These are phyloP conservation scores for Blastobotrys proliferans DNA, from an alignment of 1,139 yeast genomes.

Conservation along the genomic window DNA sequence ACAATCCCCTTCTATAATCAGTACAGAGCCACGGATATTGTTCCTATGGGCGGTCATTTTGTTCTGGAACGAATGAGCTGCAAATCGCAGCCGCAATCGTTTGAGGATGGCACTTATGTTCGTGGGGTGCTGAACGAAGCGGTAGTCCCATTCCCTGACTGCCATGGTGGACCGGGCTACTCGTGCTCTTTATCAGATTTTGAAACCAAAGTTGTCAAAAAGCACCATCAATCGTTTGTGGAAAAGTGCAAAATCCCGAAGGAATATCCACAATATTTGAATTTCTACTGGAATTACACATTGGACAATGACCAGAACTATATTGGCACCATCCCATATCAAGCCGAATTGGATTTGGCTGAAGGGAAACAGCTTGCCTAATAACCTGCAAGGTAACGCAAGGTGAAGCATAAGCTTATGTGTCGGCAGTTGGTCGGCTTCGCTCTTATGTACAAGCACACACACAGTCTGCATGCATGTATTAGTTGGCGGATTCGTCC, in stretches of 20 bases:
- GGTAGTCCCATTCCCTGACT: conserved; percentile 47
- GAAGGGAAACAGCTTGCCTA: too few species aligned
- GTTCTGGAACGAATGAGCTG: conserved; percentile 48
- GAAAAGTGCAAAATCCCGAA: conserved; percentile 27
- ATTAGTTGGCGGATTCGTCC: too few species aligned
- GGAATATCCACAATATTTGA: conserved; percentile 26
- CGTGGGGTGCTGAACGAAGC: conserved; percentile 54
- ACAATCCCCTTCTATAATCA: conserved; percentile 38
- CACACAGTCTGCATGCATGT: too few species aligned
- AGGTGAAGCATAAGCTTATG: too few species aligned
- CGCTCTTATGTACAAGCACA: too few species aligned
- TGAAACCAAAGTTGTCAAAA: conserved; percentile 13
- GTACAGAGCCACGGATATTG: conserved; percentile 33
- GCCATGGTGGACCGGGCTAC: conserved; percentile 49
- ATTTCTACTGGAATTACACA: conserved; percentile 32
- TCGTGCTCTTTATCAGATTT: conserved; percentile 34
- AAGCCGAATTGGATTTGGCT: too few species aligned
- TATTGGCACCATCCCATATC: neutral
- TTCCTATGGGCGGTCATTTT: conserved; percentile 53
- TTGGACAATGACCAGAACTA: neutral
- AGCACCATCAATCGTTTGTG: conserved; percentile 18
- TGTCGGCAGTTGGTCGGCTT: too few species aligned
- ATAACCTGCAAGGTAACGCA: too few species aligned
- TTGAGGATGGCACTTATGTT: conserved; percentile 39
- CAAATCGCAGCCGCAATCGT: conserved; percentile 39